Base-by-base conservation (phyloP, 2,329 filamentous ascomycete species). In the Davidsoniella virescens region DNA sequence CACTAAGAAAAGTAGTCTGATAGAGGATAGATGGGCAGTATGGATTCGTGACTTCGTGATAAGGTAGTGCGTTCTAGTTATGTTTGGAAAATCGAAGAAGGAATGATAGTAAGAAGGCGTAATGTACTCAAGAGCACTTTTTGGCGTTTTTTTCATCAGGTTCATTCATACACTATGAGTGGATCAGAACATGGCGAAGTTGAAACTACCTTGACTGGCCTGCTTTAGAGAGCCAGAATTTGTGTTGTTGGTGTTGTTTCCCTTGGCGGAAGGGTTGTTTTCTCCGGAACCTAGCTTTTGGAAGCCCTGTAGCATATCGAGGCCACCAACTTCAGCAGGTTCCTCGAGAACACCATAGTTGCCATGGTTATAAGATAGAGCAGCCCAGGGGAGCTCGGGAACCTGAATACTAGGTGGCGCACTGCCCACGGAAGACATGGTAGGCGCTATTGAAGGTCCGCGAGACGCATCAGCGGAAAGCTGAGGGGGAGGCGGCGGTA, bases 291-390 rank as follows among this genome's bases (percentile, higher is more conserved):
- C 82, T 60, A 87, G 87, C 66, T 80, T 83, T 60, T 82, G 76
- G 58, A 87, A 87, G 8, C 82, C 82, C 59, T 84, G 79, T 43
- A 84, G 72, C 56, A 87, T 80, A 58, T 87, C 83, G 47, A 87
- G 71, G 1, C 73, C 76, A 12, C 73, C 65, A 41, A 80, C 77
- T 12, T 76, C 73, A 6, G 75, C 70, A 23, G 47, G 8, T 12
- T 50, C 43, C 42, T 68, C 57, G 1, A 60, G 58, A 38, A 61
- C 60, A 17, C 18, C 18, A 25, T 16, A 16, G 56, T 68, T 70
- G 4, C 73, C 70, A 12, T 62, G 59, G 5, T 60, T 44, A 46
- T 66, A 59, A 36, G 60, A 57, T 17, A 66, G 55, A 5, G 58
- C 55, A 10, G 62, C 58, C 63, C 65, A 69, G 47, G 65, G 68